Evolutionary conservation across 768 basidiomycete species (phyloP).

Genomic region (Kwoniella dendrophila): DNA sequence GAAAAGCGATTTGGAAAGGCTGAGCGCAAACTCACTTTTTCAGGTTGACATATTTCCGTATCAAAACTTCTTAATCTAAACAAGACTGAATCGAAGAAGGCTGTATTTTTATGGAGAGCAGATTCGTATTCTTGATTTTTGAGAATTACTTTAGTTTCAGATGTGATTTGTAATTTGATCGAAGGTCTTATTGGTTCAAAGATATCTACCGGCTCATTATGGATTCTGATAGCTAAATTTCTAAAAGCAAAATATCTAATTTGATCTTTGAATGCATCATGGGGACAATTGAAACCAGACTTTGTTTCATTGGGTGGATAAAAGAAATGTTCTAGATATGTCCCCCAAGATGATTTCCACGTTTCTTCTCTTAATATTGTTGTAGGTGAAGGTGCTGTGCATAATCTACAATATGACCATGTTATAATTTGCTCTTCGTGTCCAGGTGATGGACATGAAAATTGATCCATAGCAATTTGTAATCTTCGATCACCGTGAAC

Average conservation of each 20-base stretch:
- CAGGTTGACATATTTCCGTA: conserved; percentile 49
- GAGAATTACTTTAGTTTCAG: conserved; percentile 82
- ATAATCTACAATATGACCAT: conserved; percentile 73
- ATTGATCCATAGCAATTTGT: conserved; percentile 83
- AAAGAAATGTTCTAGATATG: conserved; percentile 93
- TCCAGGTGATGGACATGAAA: conserved; percentile 48
- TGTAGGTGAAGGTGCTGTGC: conserved; percentile 79
- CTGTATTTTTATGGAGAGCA: conserved; percentile 69
- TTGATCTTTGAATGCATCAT: conserved; percentile 92
- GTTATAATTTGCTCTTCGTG: conserved; percentile 75
- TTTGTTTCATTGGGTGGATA: conserved; percentile 82
- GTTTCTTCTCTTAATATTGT: conserved; percentile 91
- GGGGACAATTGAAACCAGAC: conserved; percentile 85
- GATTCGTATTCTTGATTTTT: conserved; percentile 89
- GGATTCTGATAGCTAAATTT: conserved; percentile 65
- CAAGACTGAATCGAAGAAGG: conserved; percentile 59
- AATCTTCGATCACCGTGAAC: conserved; percentile 84
- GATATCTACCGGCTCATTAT: conserved; percentile 76
- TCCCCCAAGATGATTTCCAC: conserved; percentile 90
- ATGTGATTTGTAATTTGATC: conserved; percentile 77
- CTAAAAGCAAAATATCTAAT: conserved; percentile 83
- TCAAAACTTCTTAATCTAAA: conserved; percentile 54
- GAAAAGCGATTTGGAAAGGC: too few relatives aligned
- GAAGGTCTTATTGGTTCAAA: conserved; percentile 90
- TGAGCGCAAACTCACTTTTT: conserved; percentile 42